Evolutionary conservation across 2,329 filamentous ascomycete genomes (phyloP), one percentile per base, ranked within the genome.

Genomic region (Verticillium klebahnii): DNA sequence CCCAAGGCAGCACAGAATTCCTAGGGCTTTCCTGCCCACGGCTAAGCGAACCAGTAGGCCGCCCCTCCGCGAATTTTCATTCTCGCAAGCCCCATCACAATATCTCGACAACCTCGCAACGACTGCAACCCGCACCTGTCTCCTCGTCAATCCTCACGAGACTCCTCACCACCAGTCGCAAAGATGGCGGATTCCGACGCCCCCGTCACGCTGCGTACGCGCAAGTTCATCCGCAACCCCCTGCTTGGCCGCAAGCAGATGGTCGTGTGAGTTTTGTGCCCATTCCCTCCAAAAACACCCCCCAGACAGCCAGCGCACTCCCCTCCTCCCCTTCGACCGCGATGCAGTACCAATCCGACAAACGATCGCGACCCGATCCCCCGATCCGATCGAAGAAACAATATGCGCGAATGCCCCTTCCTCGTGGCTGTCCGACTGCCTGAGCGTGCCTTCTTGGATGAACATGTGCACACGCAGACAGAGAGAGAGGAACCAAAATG

Each of bases 161-260:
- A 73, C 61, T 40, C 64, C 59, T 62, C 71, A 68, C 57, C 67
- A 63, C 68, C 67, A 80, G 76, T 76, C 82, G 83, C 83, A 85
- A 96, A 82, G 81, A 97, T 97, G 94, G 91, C 93, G 83, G 91
- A 93, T 83, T 82, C 82, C 77, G 89, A 92, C 79, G 81, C 82
- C 74, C 83, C 89, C 78, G 89, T 93, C 79, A 93, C 90, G 76
- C 84, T 93, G 84, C 89, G 95, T 86, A 99, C 95, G 83, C 94
- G 95, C 91, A 98, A 98, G 88, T 99, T 99, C 91, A 96, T 98
- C 85, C 92, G 93, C 86, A 99, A 99, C 89, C 92, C 95, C 81
- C 92, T 99, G 78, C 90, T 99, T 79, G 92, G 90, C 80, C 91
- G 94, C 82, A 97, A 96, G 89, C 94, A 98, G 90, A 97, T 98